These are phyloP conservation scores for Scutellaria baicalensis DNA, from an alignment of 257 asterid species.

Conservation along the genomic window DNA sequence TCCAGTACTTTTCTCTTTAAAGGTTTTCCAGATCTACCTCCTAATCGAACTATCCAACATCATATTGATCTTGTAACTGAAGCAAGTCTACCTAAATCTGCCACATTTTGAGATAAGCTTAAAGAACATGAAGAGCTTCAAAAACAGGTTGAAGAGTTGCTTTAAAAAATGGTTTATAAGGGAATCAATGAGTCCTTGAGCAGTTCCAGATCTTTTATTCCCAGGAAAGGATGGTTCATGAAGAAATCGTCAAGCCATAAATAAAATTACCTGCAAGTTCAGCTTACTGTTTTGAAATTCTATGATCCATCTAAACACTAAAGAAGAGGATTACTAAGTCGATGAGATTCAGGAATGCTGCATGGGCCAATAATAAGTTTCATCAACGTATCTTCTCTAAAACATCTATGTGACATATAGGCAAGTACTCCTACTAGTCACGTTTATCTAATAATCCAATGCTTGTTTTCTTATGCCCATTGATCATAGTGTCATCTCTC, in stretches of 20 bases:
- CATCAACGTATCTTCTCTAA: background rate
- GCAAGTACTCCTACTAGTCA: background rate
- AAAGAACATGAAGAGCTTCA: background rate
- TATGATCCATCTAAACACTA: background rate
- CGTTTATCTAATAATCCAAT: background rate
- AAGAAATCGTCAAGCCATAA: background rate
- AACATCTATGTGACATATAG: background rate
- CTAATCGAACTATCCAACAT: background rate
- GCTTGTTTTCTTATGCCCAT: background rate
- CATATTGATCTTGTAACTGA: background rate
- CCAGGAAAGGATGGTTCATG: background rate
- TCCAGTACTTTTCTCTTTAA: background rate
- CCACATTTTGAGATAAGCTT: background rate
- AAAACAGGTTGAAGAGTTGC: background rate
- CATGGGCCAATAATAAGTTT: background rate
- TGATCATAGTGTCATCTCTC: background rate
- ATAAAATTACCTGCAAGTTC: background rate
- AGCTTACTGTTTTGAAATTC: background rate
- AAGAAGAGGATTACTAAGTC: background rate
- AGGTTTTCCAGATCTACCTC: background rate
- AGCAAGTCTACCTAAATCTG: background rate
- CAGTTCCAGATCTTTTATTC: background rate
- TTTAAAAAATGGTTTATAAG: background rate
- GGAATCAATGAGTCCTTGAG: background rate
- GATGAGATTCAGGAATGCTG: background rate